These are phyloP conservation scores for Suillus decipiens DNA, from an alignment of 768 basidiomycete genomes.

Conservation along the genomic window DNA sequence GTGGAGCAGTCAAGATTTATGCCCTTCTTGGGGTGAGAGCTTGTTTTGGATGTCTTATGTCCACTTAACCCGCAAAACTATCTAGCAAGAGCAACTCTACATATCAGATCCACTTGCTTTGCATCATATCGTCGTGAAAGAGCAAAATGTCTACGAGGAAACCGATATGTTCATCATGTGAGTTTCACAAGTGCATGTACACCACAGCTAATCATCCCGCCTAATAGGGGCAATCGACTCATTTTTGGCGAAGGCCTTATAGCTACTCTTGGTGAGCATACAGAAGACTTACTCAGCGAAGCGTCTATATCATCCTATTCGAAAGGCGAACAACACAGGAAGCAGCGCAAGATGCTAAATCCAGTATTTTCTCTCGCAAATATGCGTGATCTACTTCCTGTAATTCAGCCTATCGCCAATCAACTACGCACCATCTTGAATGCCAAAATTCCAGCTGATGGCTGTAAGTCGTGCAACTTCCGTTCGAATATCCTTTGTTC, in stretches of 20 bases:
- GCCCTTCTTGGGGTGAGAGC: constrained; percentile 35
- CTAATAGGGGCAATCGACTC: constrained; percentile 26
- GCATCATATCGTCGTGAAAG: constrained; percentile 40
- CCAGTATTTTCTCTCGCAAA: constrained; percentile 34
- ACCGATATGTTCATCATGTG: constrained; percentile 37
- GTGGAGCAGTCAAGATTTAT: constrained; percentile 36
- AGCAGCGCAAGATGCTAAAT: constrained; percentile 36
- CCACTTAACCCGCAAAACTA: constrained; percentile 4
- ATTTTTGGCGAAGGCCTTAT: constrained; percentile 41
- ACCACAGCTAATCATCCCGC: not conserved
- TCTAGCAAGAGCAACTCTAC: constrained; percentile 33
- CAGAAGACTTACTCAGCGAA: not conserved
- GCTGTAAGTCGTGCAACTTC: constrained; percentile 17
- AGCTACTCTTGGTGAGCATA: constrained; percentile 36
- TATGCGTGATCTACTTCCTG: constrained; percentile 31
- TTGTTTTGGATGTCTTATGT: not conserved
- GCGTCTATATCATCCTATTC: constrained; percentile 7
- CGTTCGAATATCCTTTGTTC: not conserved
- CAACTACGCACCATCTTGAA: constrained; percentile 23
- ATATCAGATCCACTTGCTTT: constrained; percentile 41
- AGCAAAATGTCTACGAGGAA: constrained; percentile 39
- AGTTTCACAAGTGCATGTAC: constrained; percentile 4
- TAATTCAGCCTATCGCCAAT: constrained; percentile 36
- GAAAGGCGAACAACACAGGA: constrained; percentile 31
- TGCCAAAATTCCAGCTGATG: constrained; percentile 24